phyloP scores from a whole-genome alignment of 495 filamentous ascomycete genomes.

The Recurvomyces mirabilis region DNA sequence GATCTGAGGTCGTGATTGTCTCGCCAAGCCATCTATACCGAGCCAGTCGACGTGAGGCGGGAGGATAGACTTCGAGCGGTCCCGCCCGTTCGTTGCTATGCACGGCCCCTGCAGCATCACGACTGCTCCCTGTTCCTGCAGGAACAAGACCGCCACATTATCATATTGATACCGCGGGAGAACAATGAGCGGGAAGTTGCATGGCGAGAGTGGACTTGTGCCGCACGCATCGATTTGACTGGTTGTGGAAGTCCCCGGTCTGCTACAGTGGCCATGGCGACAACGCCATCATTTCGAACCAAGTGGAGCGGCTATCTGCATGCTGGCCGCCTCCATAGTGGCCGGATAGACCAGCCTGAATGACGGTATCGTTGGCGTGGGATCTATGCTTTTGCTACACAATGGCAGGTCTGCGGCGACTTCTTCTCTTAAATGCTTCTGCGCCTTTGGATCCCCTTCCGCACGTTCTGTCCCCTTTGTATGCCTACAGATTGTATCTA shows the following conservation, averaged over 20 bases:
- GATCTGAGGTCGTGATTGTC: neutral
- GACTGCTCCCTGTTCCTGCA: neutral
- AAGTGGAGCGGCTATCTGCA: neutral
- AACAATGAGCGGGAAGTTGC: neutral
- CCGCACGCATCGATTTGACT: too few species aligned
- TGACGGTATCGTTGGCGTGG: too few species aligned
- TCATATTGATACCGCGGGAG: neutral
- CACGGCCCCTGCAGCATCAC: slow-evolving; percentile 1
- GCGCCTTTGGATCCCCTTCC: neutral
- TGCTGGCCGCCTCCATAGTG: neutral
- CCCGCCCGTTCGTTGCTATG: too few species aligned
- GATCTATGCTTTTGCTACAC: too few species aligned
- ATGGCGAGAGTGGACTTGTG: too few species aligned
- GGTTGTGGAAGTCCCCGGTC: too few species aligned
- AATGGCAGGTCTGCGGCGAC: too few species aligned
- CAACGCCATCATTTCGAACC: neutral
- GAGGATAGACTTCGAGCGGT: neutral
- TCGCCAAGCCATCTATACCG: neutral
- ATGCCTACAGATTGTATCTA: too few species aligned
- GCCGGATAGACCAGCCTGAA: neutral
- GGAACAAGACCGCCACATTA: neutral
- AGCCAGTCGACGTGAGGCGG: too few species aligned
- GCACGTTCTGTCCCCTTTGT: neutral
- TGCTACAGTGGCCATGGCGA: too few species aligned
- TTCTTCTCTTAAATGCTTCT: too few species aligned